Evolutionary conservation across 176 grass and related monocot species (phyloP).

Genomic region (Leersia perrieri): DNA sequence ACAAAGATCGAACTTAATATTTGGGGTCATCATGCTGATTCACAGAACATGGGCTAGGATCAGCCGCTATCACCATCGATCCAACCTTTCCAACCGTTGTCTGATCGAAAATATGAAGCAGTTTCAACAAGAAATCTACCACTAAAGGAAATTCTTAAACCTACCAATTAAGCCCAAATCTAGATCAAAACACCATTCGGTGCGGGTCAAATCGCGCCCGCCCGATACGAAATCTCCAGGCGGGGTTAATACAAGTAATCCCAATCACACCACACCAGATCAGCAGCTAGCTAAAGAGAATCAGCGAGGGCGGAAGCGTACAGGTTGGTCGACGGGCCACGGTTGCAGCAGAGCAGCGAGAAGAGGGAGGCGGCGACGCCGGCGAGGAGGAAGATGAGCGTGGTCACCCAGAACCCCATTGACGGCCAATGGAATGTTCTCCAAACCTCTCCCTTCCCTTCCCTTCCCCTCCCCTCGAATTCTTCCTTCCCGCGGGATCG

Average conservation of each 20-base stretch:
- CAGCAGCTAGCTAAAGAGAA: neutral
- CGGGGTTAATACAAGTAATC: neutral
- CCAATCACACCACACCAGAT: neutral
- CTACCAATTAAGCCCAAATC: neutral
- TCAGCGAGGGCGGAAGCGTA: neutral
- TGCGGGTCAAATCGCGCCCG: neutral
- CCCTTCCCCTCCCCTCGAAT: neutral
- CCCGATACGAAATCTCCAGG: neutral
- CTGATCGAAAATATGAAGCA: neutral
- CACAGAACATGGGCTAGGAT: neutral
- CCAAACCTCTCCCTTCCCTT: neutral
- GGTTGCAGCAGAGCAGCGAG: conserved; percentile 65
- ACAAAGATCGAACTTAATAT: neutral
- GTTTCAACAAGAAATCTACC: neutral
- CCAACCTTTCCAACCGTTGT: neutral
- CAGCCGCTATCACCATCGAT: neutral
- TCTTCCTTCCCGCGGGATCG: neutral
- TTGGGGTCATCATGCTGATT: neutral
- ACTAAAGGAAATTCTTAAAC: neutral
- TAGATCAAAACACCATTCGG: conserved; percentile 27
- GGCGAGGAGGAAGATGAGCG: conserved; percentile 54
- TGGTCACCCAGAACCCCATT: conserved; percentile 67
- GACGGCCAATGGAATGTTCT: neutral
- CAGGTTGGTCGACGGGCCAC: conserved; percentile 64
- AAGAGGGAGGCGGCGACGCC: conserved; percentile 43